phyloP scores from a whole-genome alignment of 768 basidiomycete genomes.

The Tricholoma terreum region DNA sequence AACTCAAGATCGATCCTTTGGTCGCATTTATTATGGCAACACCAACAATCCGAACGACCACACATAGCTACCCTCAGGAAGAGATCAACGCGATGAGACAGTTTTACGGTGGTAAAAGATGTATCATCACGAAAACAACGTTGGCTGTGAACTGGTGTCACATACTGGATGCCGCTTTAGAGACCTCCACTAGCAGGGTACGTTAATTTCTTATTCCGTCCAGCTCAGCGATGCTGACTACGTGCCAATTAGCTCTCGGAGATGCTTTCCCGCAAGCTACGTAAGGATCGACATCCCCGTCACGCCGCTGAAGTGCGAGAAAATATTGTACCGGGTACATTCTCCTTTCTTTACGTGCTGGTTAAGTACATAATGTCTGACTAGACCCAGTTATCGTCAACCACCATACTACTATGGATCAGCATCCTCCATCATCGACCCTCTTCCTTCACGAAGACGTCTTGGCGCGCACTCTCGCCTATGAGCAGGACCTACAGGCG shows the following conservation, averaged over 20 bases:
- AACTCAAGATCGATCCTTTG: too few relatives aligned
- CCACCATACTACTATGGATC: not conserved
- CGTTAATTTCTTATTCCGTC: not conserved
- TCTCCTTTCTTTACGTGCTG: not conserved
- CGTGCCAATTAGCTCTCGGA: not conserved
- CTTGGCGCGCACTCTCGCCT: slow-evolving; percentile 13
- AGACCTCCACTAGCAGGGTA: not conserved
- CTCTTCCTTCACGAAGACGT: slow-evolving; percentile 15
- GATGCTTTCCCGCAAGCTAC: slow-evolving; percentile 15
- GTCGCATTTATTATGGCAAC: too few relatives aligned
- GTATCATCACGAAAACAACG: not conserved
- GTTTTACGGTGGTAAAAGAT: not conserved
- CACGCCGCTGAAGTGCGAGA: slow-evolving; percentile 15
- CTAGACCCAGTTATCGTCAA: not conserved
- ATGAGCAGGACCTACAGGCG: slow-evolving; percentile 12
- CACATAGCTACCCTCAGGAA: not conserved
- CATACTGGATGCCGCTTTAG: not conserved
- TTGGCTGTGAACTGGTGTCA: not conserved
- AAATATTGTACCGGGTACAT: slow-evolving; percentile 14
- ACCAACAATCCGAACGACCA: too few relatives aligned
- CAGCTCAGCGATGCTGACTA: not conserved
- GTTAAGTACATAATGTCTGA: not conserved
- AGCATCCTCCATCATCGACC: not conserved
- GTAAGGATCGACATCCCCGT: slow-evolving; percentile 8
- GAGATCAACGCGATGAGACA: not conserved